Base-by-base conservation (phyloP, 352 stramenopile species). In the Phytophthora meadii region DNA sequence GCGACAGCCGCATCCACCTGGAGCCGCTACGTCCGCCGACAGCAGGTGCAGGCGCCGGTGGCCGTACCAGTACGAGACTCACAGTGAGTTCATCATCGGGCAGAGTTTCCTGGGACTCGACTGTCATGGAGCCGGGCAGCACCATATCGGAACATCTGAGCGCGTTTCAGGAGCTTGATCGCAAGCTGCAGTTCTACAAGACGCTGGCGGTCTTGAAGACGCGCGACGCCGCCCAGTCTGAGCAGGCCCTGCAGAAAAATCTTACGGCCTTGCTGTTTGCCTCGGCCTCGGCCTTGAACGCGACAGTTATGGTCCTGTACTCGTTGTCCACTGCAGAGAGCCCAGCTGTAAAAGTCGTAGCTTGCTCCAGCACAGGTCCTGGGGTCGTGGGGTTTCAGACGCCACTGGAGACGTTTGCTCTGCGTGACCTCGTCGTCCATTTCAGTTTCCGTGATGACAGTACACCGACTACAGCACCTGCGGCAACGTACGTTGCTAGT, bases 101-200 rank as follows among this genome's bases (percentile, higher is more conserved):
- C 10, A 57, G 72, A 24, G 65, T 84, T n/a, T 76, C 63, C 15
- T 71, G 77, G 55, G 74, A 82, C 47, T 77, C 74, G 17, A 82
- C 70, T 28, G 62, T 74, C 14, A 46, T 79, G 59, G 72, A 81
- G 4, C 44, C 65, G 1, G 61, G 68, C 44, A 81, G 68, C 37
- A 86, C 74, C 1, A 70, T 74, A 19, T 61, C 55, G 32, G 76
- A 84, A 27, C 72, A 81, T 25, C 34, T 82, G n/a, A 34, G 17
- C n/a, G 67, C 65, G 15, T 69, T 80, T 40, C 51, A 70, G 25
- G 62, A 75, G 36, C 37, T 82, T 32, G 76, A 88, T 47, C 53
- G 74, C 24, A 79, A 87, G 39, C 60, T 87, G 32, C 70, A 79
- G 44, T 90, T 92, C 54, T 92, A 88, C 47, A 78, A 76, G 28